Percentiles rank a stretch among this genome's conserved stretches.
phyloP scores from a whole-genome alignment of 345 rosid genomes.

The Durio zibethinus region DNA sequence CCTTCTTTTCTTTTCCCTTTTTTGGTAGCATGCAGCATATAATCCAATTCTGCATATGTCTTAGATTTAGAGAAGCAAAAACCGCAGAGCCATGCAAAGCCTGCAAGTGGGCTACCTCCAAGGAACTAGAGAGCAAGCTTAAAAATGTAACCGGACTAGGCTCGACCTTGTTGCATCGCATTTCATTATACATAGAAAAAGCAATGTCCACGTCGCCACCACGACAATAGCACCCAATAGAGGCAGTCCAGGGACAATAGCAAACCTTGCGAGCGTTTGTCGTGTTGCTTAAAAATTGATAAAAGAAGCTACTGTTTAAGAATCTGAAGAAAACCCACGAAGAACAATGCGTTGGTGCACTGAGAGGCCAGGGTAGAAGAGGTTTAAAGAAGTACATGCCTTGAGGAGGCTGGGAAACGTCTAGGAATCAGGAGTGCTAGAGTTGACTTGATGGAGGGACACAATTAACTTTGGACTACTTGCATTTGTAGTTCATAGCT shows the following conservation, averaged over 20 bases:
- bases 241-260: slow-evolving; percentile 48
- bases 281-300: slow-evolving; percentile 36
- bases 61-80: no score
- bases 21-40: no score
- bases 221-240: slow-evolving; percentile 50
- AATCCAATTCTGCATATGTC: no score
- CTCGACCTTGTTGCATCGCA: slow-evolving; percentile 40
- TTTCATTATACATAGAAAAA: slow-evolving; percentile 36
- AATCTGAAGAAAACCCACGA: slow-evolving; percentile 51
- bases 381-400: slow-evolving; percentile 44
- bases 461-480: slow-evolving; percentile 29
- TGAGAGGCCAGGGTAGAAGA: slow-evolving; percentile 40
- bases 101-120: slow-evolving; percentile 33
- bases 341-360: slow-evolving; percentile 44
- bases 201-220: slow-evolving; percentile 30
- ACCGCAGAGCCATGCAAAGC: slow-evolving; percentile 48
- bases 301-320: slow-evolving; percentile 49
- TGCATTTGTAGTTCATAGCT: background rate
- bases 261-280: slow-evolving; percentile 43
- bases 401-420: slow-evolving; percentile 55
- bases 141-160: slow-evolving; percentile 57
- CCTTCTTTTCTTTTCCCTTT: no score
- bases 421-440: slow-evolving; percentile 32
- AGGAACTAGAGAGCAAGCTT: slow-evolving; percentile 41
- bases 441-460: slow-evolving; percentile 28